These are phyloP conservation scores for Leptosphaerulina australis DNA, from an alignment of 2,329 filamentous ascomycete genomes.

Conservation along the genomic window DNA sequence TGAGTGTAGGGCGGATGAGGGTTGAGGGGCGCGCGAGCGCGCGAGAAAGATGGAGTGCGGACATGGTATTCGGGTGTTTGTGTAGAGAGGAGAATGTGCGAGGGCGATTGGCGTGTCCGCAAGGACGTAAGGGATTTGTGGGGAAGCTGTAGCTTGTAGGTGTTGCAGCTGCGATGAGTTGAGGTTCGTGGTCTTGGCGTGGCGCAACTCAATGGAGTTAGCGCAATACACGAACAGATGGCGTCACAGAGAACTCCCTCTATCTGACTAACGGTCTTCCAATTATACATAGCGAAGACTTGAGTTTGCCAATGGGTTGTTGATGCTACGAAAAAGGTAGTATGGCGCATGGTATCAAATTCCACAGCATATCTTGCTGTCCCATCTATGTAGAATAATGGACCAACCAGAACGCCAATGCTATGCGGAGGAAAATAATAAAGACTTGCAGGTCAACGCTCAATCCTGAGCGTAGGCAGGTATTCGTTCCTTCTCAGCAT, in stretches of 20 bases:
- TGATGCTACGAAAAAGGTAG: no score
- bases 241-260: slow-evolving; percentile 17
- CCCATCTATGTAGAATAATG: not conserved
- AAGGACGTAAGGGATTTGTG: slow-evolving; percentile 6
- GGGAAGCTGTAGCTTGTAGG: slow-evolving; percentile 9
- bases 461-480: slow-evolving; percentile 23
- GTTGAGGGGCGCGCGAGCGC: slow-evolving; percentile 26
- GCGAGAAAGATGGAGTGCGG: slow-evolving; percentile 33
- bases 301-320: no score
- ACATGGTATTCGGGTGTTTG: slow-evolving; percentile 27
- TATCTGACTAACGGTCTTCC: not conserved
- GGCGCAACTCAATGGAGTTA: slow-evolving; percentile 22
- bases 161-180: slow-evolving; percentile 10
- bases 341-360: no score
- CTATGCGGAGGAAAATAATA: slow-evolving; percentile 23
- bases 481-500: slow-evolving; percentile 39
- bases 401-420: slow-evolving; percentile 24
- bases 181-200: slow-evolving; percentile 18
- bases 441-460: not conserved
- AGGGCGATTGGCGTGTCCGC: slow-evolving; percentile 1
- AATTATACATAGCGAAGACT: no score
- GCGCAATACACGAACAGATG: slow-evolving; percentile 5
- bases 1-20: not conserved
- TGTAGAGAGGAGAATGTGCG: slow-evolving; percentile 3
- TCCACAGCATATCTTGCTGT: not conserved